A percentile compares a stretch with the other conserved stretches of the same genome.
Evolutionary conservation across 2,329 filamentous ascomycete species (phyloP).

Genomic region (Microsporum ferrugineum): DNA sequence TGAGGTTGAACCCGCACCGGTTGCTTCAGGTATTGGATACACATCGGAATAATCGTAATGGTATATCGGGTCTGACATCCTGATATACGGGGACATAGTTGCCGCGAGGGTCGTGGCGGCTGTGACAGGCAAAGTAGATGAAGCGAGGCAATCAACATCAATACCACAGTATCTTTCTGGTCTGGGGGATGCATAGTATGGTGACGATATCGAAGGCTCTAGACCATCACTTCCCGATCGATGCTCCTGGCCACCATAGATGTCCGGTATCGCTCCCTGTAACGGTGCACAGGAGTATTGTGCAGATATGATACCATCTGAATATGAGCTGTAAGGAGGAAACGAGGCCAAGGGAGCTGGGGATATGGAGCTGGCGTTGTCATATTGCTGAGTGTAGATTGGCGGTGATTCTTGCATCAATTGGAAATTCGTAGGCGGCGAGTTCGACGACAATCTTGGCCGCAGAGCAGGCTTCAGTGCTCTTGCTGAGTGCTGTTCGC

Average conservation of each 20-base stretch:
- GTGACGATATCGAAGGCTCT: neutral
- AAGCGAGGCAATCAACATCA: neutral
- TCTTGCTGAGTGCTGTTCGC: slow-evolving; percentile 23
- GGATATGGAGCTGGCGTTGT: neutral
- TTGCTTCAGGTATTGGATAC: neutral
- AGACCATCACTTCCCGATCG: neutral
- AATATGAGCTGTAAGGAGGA: neutral
- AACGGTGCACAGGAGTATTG: neutral
- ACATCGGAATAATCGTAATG: neutral
- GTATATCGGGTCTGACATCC: neutral
- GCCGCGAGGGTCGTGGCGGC: neutral
- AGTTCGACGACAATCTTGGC: slow-evolving; percentile 48
- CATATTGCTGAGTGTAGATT: neutral
- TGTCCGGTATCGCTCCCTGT: neutral
- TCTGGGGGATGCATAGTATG: neutral
- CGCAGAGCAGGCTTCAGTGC: slow-evolving; percentile 33
- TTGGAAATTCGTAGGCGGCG: slow-evolving; percentile 16
- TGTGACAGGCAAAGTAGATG: neutral
- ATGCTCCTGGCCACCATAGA: neutral
- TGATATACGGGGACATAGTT: neutral
- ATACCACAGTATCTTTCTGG: neutral
- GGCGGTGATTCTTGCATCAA: neutral
- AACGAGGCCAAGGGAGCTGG: neutral
- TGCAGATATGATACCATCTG: neutral
- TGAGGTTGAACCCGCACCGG: neutral